Percentiles rank a stretch among this genome's conserved stretches.
These are phyloP conservation scores for Microdochium nivale DNA, from an alignment of 2,329 filamentous ascomycete genomes.

Conservation along the genomic window DNA sequence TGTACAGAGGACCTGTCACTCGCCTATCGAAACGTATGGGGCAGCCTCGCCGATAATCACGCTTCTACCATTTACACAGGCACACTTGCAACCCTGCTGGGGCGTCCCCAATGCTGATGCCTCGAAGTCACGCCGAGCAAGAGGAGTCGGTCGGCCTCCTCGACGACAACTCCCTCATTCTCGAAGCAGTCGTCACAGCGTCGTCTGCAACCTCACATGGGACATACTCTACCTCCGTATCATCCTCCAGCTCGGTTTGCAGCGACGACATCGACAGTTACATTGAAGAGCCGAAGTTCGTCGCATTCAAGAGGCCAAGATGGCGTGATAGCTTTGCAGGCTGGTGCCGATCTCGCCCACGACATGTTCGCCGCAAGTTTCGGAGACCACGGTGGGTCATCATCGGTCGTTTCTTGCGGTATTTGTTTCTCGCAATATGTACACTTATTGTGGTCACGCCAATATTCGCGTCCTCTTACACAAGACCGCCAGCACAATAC, in stretches of 20 bases:
- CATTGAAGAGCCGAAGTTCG: neutral
- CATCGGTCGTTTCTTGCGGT: slow-evolving; percentile 10
- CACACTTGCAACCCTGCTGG: neutral
- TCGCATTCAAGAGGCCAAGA: neutral
- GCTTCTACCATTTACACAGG: neutral
- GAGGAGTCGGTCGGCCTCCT: neutral
- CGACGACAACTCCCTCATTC: neutral
- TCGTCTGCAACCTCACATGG: neutral
- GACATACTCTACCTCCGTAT: neutral
- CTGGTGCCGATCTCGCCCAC: slow-evolving; percentile 8
- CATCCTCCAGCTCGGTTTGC: neutral
- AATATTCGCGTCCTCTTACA: slow-evolving; percentile 35
- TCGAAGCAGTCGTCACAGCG: neutral
- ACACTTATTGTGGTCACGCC: slow-evolving; percentile 21
- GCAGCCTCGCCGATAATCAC: neutral
- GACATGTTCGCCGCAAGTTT: slow-evolving; percentile 11
- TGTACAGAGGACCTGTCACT: neutral
- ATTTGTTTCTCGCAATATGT: slow-evolving; percentile 16
- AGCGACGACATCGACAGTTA: neutral
- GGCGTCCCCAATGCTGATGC: neutral
- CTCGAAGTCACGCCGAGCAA: neutral
- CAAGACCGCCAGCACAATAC: slow-evolving; percentile 28
- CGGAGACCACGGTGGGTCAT: slow-evolving; percentile 7
- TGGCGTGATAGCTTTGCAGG: slow-evolving; percentile 4
- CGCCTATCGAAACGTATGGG: neutral